phyloP scores from a whole-genome alignment of 805 yeast species.

The Spathaspora girioi region DNA sequence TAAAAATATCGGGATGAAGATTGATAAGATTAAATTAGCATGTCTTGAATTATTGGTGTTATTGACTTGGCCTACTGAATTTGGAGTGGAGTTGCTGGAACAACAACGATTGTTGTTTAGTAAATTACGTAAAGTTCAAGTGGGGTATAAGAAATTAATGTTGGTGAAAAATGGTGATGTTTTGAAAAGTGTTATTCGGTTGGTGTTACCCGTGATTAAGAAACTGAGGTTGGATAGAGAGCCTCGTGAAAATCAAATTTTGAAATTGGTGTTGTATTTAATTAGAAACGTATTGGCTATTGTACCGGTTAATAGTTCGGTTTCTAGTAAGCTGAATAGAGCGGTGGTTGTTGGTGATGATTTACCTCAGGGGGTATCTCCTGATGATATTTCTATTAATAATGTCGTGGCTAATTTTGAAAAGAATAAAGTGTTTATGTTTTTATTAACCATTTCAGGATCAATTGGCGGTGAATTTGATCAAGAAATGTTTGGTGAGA shows the following conservation, averaged over 20 bases:
- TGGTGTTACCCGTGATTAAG: slow-evolving; percentile 61
- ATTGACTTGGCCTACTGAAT: slow-evolving; percentile 79
- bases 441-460: slow-evolving; percentile 67
- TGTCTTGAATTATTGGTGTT: slow-evolving; percentile 78
- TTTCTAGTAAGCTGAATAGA: slow-evolving; percentile 38
- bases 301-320: slow-evolving; percentile 60
- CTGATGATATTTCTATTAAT: slow-evolving; percentile 66
- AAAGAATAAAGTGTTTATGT: slow-evolving; percentile 68
- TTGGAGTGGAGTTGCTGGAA: slow-evolving; percentile 55
- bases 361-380: slow-evolving; percentile 54
- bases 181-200: slow-evolving; percentile 63
- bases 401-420: slow-evolving; percentile 56
- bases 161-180: slow-evolving; percentile 58
- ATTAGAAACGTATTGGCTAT: slow-evolving; percentile 77
- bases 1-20: slow-evolving; percentile 26
- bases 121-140: slow-evolving; percentile 62
- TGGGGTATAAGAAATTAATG: slow-evolving; percentile 66
- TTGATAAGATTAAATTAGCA: slow-evolving; percentile 65
- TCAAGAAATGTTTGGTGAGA: slow-evolving; percentile 53
- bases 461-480: slow-evolving; percentile 64
- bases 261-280: slow-evolving; percentile 69
- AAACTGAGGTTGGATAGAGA: slow-evolving; percentile 54
- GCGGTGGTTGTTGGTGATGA: slow-evolving; percentile 26
- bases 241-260: slow-evolving; percentile 65
- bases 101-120: slow-evolving; percentile 57